Evolutionary conservation across 257 asterid genomes (phyloP).

Genomic region (Nyctanthes arbortristis): DNA sequence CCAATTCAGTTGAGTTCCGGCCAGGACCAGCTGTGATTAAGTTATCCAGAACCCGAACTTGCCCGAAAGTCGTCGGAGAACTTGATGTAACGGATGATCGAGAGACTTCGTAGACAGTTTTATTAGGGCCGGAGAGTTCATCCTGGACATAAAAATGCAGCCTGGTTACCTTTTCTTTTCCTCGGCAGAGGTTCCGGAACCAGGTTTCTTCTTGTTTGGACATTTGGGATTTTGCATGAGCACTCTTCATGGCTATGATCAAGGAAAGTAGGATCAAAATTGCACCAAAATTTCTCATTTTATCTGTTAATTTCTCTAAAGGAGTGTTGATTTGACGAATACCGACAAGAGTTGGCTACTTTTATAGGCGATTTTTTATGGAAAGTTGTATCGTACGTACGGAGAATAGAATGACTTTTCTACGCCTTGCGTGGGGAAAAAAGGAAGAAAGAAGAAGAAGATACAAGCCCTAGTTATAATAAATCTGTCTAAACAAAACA

Average conservation of each 20-base stretch:
- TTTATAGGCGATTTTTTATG: too few relatives aligned
- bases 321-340: too few relatives aligned
- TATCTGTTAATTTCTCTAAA: neutral
- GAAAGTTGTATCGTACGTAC: too few relatives aligned
- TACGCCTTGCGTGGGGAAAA: too few relatives aligned
- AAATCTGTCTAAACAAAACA: too few relatives aligned
- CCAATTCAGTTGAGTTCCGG: constrained; percentile 26
- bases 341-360: too few relatives aligned
- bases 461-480: too few relatives aligned
- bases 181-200: neutral
- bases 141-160: neutral
- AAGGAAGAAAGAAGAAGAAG: too few relatives aligned
- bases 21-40: constrained; percentile 36
- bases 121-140: too few relatives aligned
- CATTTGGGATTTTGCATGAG: neutral
- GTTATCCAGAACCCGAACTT: constrained; percentile 32
- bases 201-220: neutral
- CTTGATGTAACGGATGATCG: too few relatives aligned
- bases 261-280: neutral
- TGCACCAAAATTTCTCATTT: neutral
- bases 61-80: constrained; percentile 33
- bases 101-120: too few relatives aligned
- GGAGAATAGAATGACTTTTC: too few relatives aligned
- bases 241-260: neutral
- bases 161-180: neutral